Evolutionary conservation across 441 rosid species (phyloP), one percentile per base, ranked within the genome.

Genomic region (Aleurites moluccanus): DNA sequence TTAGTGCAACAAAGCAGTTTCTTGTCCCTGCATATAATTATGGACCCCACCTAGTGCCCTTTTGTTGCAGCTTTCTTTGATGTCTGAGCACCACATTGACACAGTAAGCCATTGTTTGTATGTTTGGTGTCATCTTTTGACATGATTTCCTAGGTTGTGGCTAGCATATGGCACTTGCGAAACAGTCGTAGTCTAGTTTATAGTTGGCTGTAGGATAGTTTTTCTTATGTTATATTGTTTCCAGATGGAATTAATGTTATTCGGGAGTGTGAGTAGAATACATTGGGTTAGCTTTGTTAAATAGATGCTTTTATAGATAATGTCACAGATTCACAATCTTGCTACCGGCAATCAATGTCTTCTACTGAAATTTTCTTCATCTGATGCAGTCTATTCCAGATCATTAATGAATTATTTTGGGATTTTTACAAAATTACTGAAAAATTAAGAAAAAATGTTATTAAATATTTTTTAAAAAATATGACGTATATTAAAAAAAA

Each of bases 161-260:
- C n/a, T n/a, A n/a, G n/a, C n/a, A 10, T 25, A 25, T 53, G 71
- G 77, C 66, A 53, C 49, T 53, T n/a, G n/a, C n/a, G 0, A 20
- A 65, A 75, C 72, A 71, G 75, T 45, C 47, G 35, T 84, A 81
- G 85, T 57, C 55, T 50, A 50, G 55, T 70, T 64, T 60, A 67
- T 77, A 83, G 86, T 44, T 21, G 67, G 71, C 69, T 42, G 79
- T 79, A 82, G 85, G 86, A 21, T 80, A 61, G 72, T 72, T 61
- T 10, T 18, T 6, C 2, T 73, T 13, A 6, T 42, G 64, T 61
- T 68, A 18, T 61, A n/a, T n/a, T 70, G 76, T 63, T 53, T 45
- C 52, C 78, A 72, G 77, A 38, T 64, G 81, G 80, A 62, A 64
- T 74, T 69, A 38, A 42, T 70, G 76, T 67, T 69, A 71, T 70